Evolutionary conservation across 495 filamentous ascomycete genomes (phyloP), one percentile per base, ranked within the genome.

Genomic region (Trichocladium uniseriatum): DNA sequence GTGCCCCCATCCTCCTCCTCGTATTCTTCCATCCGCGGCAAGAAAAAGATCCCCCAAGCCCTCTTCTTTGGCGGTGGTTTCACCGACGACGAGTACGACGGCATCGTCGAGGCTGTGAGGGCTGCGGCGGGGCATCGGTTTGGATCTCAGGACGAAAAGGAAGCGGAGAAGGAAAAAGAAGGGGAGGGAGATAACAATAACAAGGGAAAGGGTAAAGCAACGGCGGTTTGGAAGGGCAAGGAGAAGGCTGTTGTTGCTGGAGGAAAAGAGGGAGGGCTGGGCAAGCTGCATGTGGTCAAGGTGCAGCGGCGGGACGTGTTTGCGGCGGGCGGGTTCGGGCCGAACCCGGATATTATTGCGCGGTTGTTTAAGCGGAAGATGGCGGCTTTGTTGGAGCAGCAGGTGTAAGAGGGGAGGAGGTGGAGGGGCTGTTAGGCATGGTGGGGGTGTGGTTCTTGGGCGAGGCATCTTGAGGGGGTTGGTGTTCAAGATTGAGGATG

Each of bases 311-410:
- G 53, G 32, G 64, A 67, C 52, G 62, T 67, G 43, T 44, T 65
- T 45, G 54, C 52, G 18, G 60, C 52, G 14, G 64, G 62, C 19
- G 53, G 47, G 16, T 43, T 63, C 39, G 62, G 60, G 18, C 60
- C 60, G 24, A 61, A 60, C 56, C 55, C 60, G 48, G 60, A 60
- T 20, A 53, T 47, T 31, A 63, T 65, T 19, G 57, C 57, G n/a
- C 58, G 59, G 58, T 54, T 67, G 19, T 65, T 59, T 45, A 49
- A 57, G n/a, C 59, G 61, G 62, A 63, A 57, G 62, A 49, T 65
- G 48, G 63, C 52, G 14, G 43, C 21, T 37, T 51, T 50, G 21
- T 0, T 52, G 49, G 49, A 15, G 1, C 16, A 41, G 37, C 20
- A 24, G 34, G 32, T 3, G 14, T 3, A 3, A 27, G 24, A 3